Conservation (phyloP, 768 basidiomycete species). For the Leccinum fibrillosum region DNA sequence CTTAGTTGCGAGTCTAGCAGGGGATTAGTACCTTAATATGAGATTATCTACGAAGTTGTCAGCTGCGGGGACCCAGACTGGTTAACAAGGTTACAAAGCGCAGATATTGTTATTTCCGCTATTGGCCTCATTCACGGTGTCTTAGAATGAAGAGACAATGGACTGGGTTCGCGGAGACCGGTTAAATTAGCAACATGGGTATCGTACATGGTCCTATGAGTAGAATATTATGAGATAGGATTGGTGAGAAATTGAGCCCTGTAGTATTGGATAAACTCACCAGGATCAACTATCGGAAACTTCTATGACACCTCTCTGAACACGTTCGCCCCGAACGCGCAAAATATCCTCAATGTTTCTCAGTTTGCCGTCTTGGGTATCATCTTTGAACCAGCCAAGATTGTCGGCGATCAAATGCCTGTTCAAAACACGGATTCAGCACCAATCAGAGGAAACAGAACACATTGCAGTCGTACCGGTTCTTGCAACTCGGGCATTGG, state of each 20-base stretch:
- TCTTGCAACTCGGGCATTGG: constrained; percentile 88
- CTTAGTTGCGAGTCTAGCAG: background rate
- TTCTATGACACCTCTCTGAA: constrained; percentile 59
- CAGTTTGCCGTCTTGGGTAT: constrained; percentile 65
- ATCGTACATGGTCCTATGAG: constrained; percentile 8
- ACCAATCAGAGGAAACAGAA: background rate
- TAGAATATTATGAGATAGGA: background rate
- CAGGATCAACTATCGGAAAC: constrained; percentile 33
- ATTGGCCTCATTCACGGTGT: background rate
- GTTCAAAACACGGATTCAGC: background rate
- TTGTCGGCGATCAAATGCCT: constrained; percentile 90
- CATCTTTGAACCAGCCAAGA: constrained; percentile 88
- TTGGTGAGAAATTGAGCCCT: background rate
- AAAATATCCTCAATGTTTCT: constrained; percentile 84
- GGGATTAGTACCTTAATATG: background rate
- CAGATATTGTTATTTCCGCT: background rate
- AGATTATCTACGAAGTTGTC: background rate
- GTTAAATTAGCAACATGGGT: constrained; percentile 5
- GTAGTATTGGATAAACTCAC: constrained; percentile 2
- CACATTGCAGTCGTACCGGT: constrained; percentile 51
- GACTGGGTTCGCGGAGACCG: constrained; percentile 24
- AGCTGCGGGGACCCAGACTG: background rate
- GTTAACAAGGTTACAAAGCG: background rate
- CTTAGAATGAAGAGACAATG: constrained; percentile 8
- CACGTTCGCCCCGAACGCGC: constrained; percentile 71